Conservation (phyloP, 2,329 filamentous ascomycete species). For the Phialemonium atrogriseum region DNA sequence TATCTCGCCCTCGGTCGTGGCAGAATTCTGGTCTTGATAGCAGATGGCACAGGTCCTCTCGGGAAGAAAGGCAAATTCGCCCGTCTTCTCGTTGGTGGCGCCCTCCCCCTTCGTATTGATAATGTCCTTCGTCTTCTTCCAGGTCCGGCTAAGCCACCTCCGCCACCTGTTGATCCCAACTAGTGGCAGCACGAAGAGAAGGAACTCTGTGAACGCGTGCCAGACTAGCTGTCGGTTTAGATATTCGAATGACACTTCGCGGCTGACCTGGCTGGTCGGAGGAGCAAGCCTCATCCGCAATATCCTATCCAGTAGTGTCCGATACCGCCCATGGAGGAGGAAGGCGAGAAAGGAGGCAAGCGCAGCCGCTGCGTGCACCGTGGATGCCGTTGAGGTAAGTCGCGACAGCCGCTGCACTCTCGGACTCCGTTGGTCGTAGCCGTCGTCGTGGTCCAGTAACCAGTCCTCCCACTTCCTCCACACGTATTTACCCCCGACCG, state of each 20-base stretch:
- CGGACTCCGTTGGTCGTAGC: conserved; percentile 55
- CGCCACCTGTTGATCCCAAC: conserved; percentile 91
- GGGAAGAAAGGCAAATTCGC: conserved; percentile 78
- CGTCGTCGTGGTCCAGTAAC: conserved; percentile 68
- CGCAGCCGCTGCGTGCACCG: conserved; percentile 70
- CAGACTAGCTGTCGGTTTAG: conserved; percentile 95
- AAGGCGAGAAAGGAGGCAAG: conserved; percentile 86
- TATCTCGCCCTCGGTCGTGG: conserved; percentile 66
- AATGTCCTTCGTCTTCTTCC: conserved; percentile 68
- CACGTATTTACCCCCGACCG: conserved; percentile 78
- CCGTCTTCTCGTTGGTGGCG: conserved; percentile 41
- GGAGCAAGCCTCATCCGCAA: conserved; percentile 79
- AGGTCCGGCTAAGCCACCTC: conserved; percentile 78
- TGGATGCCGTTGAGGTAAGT: conserved; percentile 61
- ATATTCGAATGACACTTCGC: conserved; percentile 96
- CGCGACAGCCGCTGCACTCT: conserved; percentile 51
- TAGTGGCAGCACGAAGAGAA: conserved; percentile 95
- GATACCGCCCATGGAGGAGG: conserved; percentile 80
- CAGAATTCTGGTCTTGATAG: conserved; percentile 84
- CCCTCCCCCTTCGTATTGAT: conserved; percentile 33
- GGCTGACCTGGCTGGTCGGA: conserved; percentile 73
- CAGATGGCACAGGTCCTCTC: conserved; percentile 95
- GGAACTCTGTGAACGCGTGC: conserved; percentile 98
- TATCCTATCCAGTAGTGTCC: conserved; percentile 80
- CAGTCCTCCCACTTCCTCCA: conserved; percentile 92